A percentile compares a stretch with the other conserved stretches of the same genome.
These are phyloP conservation scores for Eucalyptus decipiens DNA, from an alignment of 345 rosid genomes.

Conservation along the genomic window DNA sequence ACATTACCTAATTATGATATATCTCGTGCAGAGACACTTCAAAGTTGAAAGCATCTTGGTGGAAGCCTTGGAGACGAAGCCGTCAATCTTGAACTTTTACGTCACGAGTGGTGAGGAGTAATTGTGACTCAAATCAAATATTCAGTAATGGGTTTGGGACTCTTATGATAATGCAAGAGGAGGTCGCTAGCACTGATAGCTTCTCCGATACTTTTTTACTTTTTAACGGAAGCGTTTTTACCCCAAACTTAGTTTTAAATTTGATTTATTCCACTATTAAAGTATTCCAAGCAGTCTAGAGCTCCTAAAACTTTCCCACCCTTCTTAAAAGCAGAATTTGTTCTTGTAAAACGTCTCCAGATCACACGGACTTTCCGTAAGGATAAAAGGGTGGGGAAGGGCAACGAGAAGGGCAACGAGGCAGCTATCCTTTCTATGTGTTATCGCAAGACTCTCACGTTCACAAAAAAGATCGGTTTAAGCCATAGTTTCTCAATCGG, in stretches of 20 bases:
- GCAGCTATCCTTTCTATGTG: not conserved
- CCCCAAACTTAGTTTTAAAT: not conserved
- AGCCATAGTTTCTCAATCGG: not conserved
- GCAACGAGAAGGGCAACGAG: not conserved
- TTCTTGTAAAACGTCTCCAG: not conserved
- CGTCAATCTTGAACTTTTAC: not conserved
- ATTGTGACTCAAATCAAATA: not conserved
- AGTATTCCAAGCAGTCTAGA: not conserved
- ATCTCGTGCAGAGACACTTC: not conserved
- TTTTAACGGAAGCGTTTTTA: not conserved
- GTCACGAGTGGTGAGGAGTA: accelerated
- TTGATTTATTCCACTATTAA: not conserved
- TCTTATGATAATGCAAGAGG: not conserved
- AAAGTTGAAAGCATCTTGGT: not conserved
- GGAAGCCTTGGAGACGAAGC: accelerated
- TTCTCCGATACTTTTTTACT: not conserved
- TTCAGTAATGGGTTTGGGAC: not conserved
- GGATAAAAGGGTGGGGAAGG: not conserved
- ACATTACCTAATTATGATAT: not conserved
- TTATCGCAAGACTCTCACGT: not conserved
- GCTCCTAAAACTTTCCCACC: not conserved
- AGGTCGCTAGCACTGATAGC: not conserved
- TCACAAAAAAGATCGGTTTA: not conserved
- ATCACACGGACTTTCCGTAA: not conserved
- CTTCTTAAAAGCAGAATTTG: not conserved